Base-by-base conservation (phyloP, 176 grass and related monocot genomes). In the Aegilops speltoides region DNA sequence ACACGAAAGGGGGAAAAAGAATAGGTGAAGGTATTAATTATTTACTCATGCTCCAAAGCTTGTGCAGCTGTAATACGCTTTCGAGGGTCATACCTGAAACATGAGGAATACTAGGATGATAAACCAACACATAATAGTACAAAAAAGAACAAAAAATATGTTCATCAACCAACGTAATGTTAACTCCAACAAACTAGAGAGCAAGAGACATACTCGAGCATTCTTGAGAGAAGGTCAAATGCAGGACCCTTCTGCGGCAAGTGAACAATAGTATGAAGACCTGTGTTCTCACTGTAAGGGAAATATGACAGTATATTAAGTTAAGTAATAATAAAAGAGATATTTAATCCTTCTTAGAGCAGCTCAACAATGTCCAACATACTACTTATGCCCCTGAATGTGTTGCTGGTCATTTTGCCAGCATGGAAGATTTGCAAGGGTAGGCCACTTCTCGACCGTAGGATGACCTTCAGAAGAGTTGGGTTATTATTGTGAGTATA, bases 41-140 rank as follows among this genome's bases (percentile, higher is more conserved):
- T 25, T 98, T 95, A 98, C 97, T 99, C 97, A 24, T 99, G 97
- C 34, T 96, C 97, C 81, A 99, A 70, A 86, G 97, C 97, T 93
- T 96, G 92, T 29, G 94, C 92, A 83, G 97, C 94, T 66, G 94
- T 99, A 87, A 99, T 96, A 64, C 94, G 88, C 89, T 94, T 99
- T 72, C 88, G 92, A 73, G 97, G 97, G 83, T 99, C 97, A 88
- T 99, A 99, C 85, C 97, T 99, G 83, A 65, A 91, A 86, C 76
- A 92, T 22, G 52, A 82, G 25, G 26, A 79, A 85, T 75, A 22
- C 24, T 69, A 82, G 64, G 28, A 69, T 32, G 28, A 86, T 62
- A 83, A 82, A 80, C 33, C 37, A 72, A 68, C 78, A 71, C 34
- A 82, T 34, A 68, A 22, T 37, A 76, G 79, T 60, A 84, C 26